Base-by-base conservation (phyloP, 129 eudicot species). In the Tagetes erecta region DNA sequence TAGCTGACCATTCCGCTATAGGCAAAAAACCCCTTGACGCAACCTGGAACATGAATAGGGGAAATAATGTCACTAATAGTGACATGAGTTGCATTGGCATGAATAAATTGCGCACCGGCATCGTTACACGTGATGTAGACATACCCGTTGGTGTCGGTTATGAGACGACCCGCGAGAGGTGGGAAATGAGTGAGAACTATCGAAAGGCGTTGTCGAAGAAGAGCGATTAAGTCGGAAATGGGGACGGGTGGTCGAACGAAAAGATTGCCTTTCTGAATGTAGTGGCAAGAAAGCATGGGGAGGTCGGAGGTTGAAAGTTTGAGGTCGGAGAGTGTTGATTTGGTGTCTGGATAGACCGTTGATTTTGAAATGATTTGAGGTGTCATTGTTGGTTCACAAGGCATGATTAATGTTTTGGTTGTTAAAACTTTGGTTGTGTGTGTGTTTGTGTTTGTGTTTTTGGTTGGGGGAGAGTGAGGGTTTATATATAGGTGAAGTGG, bases 261-360 rank as follows among this genome's bases (percentile, higher is more conserved):
- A 13, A 92, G 82, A 53, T 86, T 71, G 11, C 97, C 97, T 45
- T 92, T 92, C 64, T 92, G 97, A 59, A 92, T 92, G 81, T 92
- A 89, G 76, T 92, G 97, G 60, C 91, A 85, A 0, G 96, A 88
- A 8, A 92, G 87, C 97, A 92, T 92, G 2, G 97, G 97, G 39
- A 92, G 89, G 66, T 92, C 97, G 33, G 96, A 92, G 35, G 69
- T 81, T 0, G 97, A 92, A 68, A 92, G 89, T 56, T 89, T 85
- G 13, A 92, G 84, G 78, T 82, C 72, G 0, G 64, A 55, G 2
- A 80, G 64, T 7, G 87, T 67, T 45, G 96, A 82, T 45, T 72
- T 77, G 1, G 79, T 58, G 2, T 82, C 72, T 5, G 96, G 96
- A 60, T 40, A 50, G 11, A 87, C 63, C 0, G 89, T 83, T 63